phyloP scores from a whole-genome alignment of 176 grass and related monocot species.

The Ensete glaucum region DNA sequence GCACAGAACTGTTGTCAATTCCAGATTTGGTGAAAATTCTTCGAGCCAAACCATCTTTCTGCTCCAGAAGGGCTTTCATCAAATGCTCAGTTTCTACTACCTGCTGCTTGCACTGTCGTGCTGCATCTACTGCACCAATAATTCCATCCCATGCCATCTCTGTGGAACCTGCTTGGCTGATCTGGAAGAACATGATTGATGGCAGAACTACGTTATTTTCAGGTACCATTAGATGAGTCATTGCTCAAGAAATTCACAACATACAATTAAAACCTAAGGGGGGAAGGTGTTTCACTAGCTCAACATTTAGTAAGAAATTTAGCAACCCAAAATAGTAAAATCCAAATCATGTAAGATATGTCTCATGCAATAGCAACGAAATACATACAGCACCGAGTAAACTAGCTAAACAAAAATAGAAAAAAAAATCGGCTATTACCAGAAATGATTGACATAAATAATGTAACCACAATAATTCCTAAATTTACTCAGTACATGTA shows the following conservation, averaged over 20 bases:
- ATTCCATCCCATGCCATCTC: conserved; percentile 89
- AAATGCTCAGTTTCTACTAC: conserved; percentile 83
- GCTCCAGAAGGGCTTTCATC: conserved; percentile 93
- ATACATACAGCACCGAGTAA: too few relatives aligned
- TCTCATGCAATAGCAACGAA: too few relatives aligned
- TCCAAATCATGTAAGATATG: too few relatives aligned
- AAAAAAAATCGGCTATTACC: too few relatives aligned
- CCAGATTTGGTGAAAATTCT: conserved; percentile 86
- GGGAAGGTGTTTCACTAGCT: too few relatives aligned
- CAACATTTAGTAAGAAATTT: too few relatives aligned
- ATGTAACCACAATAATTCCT: too few relatives aligned
- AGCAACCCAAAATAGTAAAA: too few relatives aligned
- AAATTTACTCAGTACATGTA: too few relatives aligned
- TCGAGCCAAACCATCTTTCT: conserved; percentile 86
- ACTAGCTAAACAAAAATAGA: too few relatives aligned
- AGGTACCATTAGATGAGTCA: not conserved
- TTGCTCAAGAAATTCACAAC: not conserved
- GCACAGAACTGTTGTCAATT: conserved; percentile 61
- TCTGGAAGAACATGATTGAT: conserved; percentile 28
- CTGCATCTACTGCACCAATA: conserved; percentile 61
- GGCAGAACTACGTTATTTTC: not conserved
- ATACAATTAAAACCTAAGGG: too few relatives aligned
- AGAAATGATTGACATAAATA: too few relatives aligned
- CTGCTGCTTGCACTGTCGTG: conserved; percentile 65
- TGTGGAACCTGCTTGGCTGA: conserved; percentile 48